A percentile compares a stretch with the other conserved stretches of the same genome.
Conservation (phyloP, 306 rosid genomes). For the Gynostemma pentaphyllum region DNA sequence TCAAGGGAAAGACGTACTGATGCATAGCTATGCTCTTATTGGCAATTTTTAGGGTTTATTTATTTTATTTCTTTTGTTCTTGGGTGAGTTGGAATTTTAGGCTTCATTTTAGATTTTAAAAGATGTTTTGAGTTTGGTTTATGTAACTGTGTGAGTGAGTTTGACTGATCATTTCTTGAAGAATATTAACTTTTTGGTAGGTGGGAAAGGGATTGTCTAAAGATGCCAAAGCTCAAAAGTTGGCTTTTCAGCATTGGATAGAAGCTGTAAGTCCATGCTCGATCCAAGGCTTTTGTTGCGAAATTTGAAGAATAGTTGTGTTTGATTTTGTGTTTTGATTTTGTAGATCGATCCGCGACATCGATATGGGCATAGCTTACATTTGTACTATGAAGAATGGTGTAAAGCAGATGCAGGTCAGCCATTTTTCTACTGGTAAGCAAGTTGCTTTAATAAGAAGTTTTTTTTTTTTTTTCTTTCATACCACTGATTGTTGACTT, state of each 20-base stretch:
- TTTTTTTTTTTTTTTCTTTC: background rate
- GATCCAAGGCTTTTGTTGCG: background rate
- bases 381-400: conserved; percentile 75
- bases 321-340: background rate
- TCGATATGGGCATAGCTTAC: conserved; percentile 87
- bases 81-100: no score
- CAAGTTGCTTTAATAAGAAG: background rate
- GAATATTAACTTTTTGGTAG: conserved; percentile 28
- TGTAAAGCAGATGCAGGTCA: conserved; percentile 69
- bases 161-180: no score
- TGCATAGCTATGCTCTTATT: no score
- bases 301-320: background rate
- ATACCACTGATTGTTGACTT: background rate
- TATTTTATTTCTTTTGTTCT: no score
- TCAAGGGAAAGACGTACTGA: no score
- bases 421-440: conserved; percentile 92
- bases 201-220: conserved; percentile 79
- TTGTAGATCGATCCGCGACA: conserved; percentile 92
- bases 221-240: conserved; percentile 75
- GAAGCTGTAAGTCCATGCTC: conserved; percentile 56
- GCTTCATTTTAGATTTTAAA: no score
- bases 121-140: no score
- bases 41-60: no score
- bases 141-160: no score
- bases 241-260: conserved; percentile 98